Base-by-base conservation (phyloP, 208 protist species). In the Leishmania martiniquensis region DNA sequence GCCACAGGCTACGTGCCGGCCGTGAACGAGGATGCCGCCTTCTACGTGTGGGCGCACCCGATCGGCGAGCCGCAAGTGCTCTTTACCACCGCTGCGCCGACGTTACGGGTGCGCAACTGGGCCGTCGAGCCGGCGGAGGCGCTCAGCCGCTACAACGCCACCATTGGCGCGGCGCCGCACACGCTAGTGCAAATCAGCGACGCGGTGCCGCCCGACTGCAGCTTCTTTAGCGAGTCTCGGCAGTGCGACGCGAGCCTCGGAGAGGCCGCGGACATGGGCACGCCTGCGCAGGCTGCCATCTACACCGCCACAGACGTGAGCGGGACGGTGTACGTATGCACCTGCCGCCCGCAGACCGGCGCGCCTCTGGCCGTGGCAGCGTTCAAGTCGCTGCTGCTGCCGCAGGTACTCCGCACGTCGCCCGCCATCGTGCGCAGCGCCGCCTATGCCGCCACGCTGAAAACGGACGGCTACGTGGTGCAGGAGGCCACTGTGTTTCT, bases 271-370 rank as follows among this genome's bases (percentile, higher is more conserved):
- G 84, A 77, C 20, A 66, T 90, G 67, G 82, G 78, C 60, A 75
- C 78, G 68, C 37, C 80, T 5, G n/a, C 70, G 13, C 67, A 59
- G 42, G 66, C 55, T 57, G 75, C 77, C 6, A 45, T 75, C 34
- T 85, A 85, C 81, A 80, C 63, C 55, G 12, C 67, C n/a, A 75
- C 76, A 12, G 85, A 70, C 37, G 60, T 87, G 22, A 79, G 72
- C 44, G 89, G 89, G 17, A 22, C 85, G 25, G 85, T 86, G 66
- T 93, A 85, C 71, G 63, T 93, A 32, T 93, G 89, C 81, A 82
- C 84, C 69, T 60, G 70, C 17, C 34, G 62, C 51, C 77, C 47
- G 47, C 10, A 69, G 49, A 59, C 12, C 71, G 65, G 32, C 54
- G 67, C 29, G 42, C 59, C 78, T 49, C 57, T 88, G 2, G 63